These are phyloP conservation scores for Fennellomyces sp. DNA, from an alignment of 371 early-diverging fungal genomes.

Conservation along the genomic window DNA sequence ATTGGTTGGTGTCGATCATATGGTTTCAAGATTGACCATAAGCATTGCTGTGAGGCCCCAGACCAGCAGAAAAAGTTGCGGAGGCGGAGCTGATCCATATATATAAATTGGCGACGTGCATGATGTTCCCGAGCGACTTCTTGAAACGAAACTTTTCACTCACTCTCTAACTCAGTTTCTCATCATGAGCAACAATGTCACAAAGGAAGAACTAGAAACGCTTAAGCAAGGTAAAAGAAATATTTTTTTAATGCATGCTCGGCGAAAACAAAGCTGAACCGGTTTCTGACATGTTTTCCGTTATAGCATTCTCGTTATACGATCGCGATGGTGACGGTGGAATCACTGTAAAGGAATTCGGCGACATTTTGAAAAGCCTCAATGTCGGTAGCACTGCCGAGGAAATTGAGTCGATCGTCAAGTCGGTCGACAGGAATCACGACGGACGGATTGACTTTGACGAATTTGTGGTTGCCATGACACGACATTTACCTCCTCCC, in stretches of 20 bases:
- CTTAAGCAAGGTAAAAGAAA: slow-evolving; percentile 11
- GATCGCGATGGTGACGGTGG: slow-evolving; percentile 64
- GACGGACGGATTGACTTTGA: slow-evolving; percentile 57
- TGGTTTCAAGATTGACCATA: no score
- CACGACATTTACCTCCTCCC: slow-evolving; percentile 44
- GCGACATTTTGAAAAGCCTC: slow-evolving; percentile 69
- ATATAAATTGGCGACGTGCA: no score
- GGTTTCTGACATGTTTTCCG: slow-evolving; percentile 18
- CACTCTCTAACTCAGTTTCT: background rate
- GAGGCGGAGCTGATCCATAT: no score
- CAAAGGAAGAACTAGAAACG: background rate
- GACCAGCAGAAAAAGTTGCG: no score
- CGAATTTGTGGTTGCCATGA: slow-evolving; percentile 72
- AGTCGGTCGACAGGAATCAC: slow-evolving; percentile 42
- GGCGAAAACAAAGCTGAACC: background rate
- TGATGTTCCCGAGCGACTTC: no score
- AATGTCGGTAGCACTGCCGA: slow-evolving; percentile 66
- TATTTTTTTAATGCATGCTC: background rate
- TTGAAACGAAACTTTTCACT: background rate
- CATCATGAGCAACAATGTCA: background rate
- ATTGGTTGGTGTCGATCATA: no score
- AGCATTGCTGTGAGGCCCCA: no score
- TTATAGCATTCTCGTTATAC: slow-evolving; percentile 62
- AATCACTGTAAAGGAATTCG: slow-evolving; percentile 59
- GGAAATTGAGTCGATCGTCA: slow-evolving; percentile 57